phyloP scores from a whole-genome alignment of 2,329 filamentous ascomycete species.

The Aspergillus texensis region DNA sequence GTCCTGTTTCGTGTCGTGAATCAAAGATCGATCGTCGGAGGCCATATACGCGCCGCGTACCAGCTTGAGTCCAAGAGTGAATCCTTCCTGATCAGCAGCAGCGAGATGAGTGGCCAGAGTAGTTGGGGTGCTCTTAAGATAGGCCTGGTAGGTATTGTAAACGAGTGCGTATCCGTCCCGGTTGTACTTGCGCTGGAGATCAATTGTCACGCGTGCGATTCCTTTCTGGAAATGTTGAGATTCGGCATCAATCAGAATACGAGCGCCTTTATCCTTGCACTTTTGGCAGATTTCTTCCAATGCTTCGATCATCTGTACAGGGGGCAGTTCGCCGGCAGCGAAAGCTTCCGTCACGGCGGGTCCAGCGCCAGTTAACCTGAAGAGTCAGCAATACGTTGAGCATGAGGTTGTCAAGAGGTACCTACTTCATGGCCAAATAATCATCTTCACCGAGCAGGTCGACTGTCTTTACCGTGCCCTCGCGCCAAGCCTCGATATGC shows the following conservation, averaged over 20 bases:
- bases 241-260: slow-evolving; percentile 83
- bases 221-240: slow-evolving; percentile 76
- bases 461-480: slow-evolving; percentile 75
- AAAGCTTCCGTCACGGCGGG: slow-evolving; percentile 66
- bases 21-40: slow-evolving; percentile 69
- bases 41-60: slow-evolving; percentile 75
- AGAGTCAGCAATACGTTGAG: background rate
- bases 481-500: slow-evolving; percentile 62
- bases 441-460: slow-evolving; percentile 51
- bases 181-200: slow-evolving; percentile 79
- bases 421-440: slow-evolving; percentile 65
- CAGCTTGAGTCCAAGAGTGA: slow-evolving; percentile 72
- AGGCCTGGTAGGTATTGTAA: slow-evolving; percentile 80
- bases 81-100: slow-evolving; percentile 60
- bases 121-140: slow-evolving; percentile 65
- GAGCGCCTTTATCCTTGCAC: slow-evolving; percentile 63
- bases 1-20: slow-evolving; percentile 71
- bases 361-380: slow-evolving; percentile 76
- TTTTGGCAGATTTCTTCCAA: slow-evolving; percentile 70
- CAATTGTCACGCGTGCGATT: slow-evolving; percentile 77
- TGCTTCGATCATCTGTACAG: slow-evolving; percentile 65
- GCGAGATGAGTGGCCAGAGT: slow-evolving; percentile 64
- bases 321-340: slow-evolving; percentile 65
- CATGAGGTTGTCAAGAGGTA: background rate
- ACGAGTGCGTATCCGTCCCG: slow-evolving; percentile 65